Evolutionary conservation across 768 basidiomycete species (phyloP).

Genomic region (Tulasnella sp.): DNA sequence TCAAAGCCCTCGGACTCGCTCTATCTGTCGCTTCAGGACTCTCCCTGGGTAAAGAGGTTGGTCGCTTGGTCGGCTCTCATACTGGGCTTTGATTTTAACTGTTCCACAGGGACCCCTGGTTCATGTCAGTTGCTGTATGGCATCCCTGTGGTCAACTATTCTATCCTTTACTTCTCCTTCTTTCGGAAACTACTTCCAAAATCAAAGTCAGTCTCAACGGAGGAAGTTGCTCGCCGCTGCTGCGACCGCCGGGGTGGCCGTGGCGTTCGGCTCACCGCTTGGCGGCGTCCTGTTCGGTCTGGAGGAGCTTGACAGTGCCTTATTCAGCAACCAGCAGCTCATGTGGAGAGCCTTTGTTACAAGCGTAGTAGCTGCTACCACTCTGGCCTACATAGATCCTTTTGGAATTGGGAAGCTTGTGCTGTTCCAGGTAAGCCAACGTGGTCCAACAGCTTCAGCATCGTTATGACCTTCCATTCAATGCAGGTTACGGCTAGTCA

Average conservation of each 20-base stretch:
- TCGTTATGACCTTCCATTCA: background rate
- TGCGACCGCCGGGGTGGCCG: conserved; percentile 78
- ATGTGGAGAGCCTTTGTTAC: conserved; percentile 87
- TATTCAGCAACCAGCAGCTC: conserved; percentile 28
- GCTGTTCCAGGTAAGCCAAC: conserved; percentile 52
- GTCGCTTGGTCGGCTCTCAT: conserved; percentile 27
- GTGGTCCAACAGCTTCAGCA: background rate
- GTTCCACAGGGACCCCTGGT: conserved; percentile 62
- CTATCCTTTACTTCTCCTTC: background rate
- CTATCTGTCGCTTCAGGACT: conserved; percentile 79
- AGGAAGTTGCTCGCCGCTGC: conserved; percentile 75
- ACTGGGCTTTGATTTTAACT: background rate
- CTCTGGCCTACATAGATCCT: conserved; percentile 75
- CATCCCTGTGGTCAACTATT: conserved; percentile 41
- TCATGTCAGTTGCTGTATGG: conserved; percentile 77
- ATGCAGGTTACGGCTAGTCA: conserved; percentile 48
- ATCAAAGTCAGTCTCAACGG: conserved; percentile 41
- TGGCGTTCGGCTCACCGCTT: conserved; percentile 80
- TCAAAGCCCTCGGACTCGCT: conserved; percentile 75
- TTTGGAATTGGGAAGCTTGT: conserved; percentile 81
- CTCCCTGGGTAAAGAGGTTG: conserved; percentile 75
- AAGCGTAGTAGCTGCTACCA: conserved; percentile 77
- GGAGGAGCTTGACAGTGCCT: conserved; percentile 37
- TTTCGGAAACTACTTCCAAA: conserved; percentile 7
- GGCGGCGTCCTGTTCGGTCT: conserved; percentile 81